These are phyloP conservation scores for Didymella sp. DNA, from an alignment of 2,329 filamentous ascomycete genomes.

Conservation along the genomic window DNA sequence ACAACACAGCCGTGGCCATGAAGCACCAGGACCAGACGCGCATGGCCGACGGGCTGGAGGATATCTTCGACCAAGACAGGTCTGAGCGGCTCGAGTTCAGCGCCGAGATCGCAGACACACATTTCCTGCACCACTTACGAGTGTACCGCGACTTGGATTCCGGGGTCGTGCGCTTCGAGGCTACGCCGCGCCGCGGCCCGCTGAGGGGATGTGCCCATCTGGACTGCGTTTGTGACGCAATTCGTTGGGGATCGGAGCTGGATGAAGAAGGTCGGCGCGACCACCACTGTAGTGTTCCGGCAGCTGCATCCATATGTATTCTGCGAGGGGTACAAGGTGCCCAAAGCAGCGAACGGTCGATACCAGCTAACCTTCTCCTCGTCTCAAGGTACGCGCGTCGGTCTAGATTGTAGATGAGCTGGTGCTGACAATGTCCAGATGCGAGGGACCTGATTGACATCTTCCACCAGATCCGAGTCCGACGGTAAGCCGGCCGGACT, in stretches of 20 bases:
- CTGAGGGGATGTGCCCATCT: conserved; percentile 64
- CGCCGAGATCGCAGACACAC: conserved; percentile 60
- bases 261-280: conserved; percentile 54
- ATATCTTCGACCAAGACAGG: conserved; percentile 56
- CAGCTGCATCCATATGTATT: conserved; percentile 62
- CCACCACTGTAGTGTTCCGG: conserved; percentile 56
- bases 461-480: conserved; percentile 40
- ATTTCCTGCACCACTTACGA: conserved; percentile 62
- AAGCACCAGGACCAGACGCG: conserved; percentile 61
- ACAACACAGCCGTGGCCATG: conserved; percentile 63
- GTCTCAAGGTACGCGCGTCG: conserved; percentile 38
- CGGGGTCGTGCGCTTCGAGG: conserved; percentile 62
- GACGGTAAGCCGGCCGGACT: conserved; percentile 7
- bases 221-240: conserved; percentile 58
- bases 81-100: conserved; percentile 56
- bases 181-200: conserved; percentile 61
- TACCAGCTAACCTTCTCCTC: conserved; percentile 46
- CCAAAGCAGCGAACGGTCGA: conserved; percentile 38
- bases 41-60: conserved; percentile 51
- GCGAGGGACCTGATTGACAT: conserved; percentile 40
- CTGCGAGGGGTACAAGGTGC: conserved; percentile 56
- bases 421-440: conserved; percentile 26
- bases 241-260: conserved; percentile 57
- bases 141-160: conserved; percentile 61
- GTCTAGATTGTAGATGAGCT: not conserved